A percentile compares a stretch with the other conserved stretches of the same genome.
Conservation (phyloP, 2,329 filamentous ascomycete species). For the Stemphylium beticola region DNA sequence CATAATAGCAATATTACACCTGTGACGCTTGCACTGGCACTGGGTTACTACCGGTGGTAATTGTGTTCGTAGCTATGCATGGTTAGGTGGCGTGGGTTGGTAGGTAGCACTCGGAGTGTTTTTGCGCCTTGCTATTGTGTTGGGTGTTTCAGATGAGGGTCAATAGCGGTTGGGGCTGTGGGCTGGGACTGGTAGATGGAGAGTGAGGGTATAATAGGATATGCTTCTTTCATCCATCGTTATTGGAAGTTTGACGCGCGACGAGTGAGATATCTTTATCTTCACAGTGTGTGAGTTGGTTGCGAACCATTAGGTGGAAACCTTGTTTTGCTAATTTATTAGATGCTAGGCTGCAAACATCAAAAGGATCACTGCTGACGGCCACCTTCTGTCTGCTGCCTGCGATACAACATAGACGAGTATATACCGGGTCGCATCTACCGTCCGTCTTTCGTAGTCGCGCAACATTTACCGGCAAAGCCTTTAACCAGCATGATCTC, state of each 20-base stretch:
- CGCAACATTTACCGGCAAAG: constrained; percentile 26
- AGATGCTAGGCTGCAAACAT: background rate
- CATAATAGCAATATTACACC: background rate
- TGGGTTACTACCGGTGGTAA: background rate
- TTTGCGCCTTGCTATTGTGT: constrained; percentile 33
- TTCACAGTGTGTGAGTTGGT: background rate
- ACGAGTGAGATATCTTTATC: background rate
- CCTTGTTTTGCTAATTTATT: background rate
- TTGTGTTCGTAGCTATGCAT: background rate
- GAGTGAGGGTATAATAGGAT: constrained; percentile 14
- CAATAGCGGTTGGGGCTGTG: constrained; percentile 17
- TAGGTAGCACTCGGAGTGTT: background rate
- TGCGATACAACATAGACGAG: background rate
- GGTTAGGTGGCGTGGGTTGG: background rate
- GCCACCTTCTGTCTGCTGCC: background rate
- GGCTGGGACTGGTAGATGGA: background rate
- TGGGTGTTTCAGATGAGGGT: constrained; percentile 24
- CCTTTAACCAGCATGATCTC: constrained; percentile 30
- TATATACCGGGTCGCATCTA: constrained; percentile 2
- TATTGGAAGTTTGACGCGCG: background rate
- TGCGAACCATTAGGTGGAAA: background rate
- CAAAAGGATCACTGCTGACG: background rate
- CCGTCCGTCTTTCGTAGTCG: constrained; percentile 9
- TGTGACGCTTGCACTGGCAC: background rate
- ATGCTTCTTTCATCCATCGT: background rate